A percentile compares a stretch with the other conserved stretches of the same genome.
These are phyloP conservation scores for Orbilia brochopaga DNA, from an alignment of 2,329 filamentous ascomycete genomes.

Conservation along the genomic window DNA sequence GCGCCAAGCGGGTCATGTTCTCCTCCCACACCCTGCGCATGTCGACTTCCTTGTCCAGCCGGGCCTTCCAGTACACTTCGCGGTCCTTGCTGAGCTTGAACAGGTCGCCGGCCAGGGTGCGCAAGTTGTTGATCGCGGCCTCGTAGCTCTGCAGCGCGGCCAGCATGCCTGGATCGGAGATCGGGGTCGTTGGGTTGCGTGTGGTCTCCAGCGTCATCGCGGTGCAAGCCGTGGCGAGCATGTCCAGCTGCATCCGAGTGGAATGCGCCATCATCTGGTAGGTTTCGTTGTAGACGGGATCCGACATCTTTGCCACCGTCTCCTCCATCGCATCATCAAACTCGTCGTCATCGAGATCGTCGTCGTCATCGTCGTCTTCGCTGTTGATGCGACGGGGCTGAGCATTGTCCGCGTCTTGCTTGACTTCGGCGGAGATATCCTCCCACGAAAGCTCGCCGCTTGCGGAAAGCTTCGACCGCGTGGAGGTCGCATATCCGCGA, in stretches of 20 bases:
- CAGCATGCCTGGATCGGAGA: constrained; percentile 77
- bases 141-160: constrained; percentile 87
- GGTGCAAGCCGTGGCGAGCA: constrained; percentile 82
- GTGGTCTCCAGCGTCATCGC: constrained; percentile 75
- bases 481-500: constrained; percentile 34
- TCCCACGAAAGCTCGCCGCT: constrained; percentile 47
- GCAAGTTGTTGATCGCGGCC: constrained; percentile 83
- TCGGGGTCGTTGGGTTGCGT: constrained; percentile 71
- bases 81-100: constrained; percentile 91
- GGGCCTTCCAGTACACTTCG: constrained; percentile 96
- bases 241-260: constrained; percentile 87
- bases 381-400: constrained; percentile 38
- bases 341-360: constrained; percentile 66
- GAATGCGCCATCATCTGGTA: constrained; percentile 98
- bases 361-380: constrained; percentile 57
- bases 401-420: constrained; percentile 42
- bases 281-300: constrained; percentile 81
- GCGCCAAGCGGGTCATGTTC: constrained; percentile 95
- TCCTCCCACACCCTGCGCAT: constrained; percentile 98
- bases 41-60: constrained; percentile 86
- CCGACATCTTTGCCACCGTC: constrained; percentile 72
- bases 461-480: constrained; percentile 36
- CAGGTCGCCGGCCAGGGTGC: constrained; percentile 81
- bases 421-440: constrained; percentile 39
- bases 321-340: constrained; percentile 76